Percentiles rank a stretch among this genome's conserved stretches.
These are phyloP conservation scores for Helminthosporium solani DNA, from an alignment of 2,329 filamentous ascomycete genomes.

Conservation along the genomic window DNA sequence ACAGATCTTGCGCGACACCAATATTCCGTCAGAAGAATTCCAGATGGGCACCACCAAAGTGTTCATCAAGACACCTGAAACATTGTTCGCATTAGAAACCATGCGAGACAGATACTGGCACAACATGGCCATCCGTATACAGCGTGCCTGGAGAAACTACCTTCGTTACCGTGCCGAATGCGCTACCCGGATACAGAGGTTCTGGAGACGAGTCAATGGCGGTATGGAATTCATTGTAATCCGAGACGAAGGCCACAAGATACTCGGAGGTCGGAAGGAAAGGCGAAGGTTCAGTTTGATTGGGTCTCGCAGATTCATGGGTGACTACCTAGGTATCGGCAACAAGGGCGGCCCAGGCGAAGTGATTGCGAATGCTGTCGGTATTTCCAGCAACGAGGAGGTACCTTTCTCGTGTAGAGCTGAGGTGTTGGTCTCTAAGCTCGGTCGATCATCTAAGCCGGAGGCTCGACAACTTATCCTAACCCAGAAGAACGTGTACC, in stretches of 20 bases:
- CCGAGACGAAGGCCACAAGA: slow-evolving; percentile 80
- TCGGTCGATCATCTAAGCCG: slow-evolving; percentile 92
- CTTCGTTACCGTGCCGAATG: slow-evolving; percentile 89
- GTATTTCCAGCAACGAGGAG: slow-evolving; percentile 70
- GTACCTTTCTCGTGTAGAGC: slow-evolving; percentile 88
- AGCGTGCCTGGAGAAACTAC: slow-evolving; percentile 96
- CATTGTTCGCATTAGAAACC: slow-evolving; percentile 90
- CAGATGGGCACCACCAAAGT: slow-evolving; percentile 96
- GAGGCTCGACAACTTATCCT: slow-evolving; percentile 82
- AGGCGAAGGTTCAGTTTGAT: slow-evolving; percentile 86
- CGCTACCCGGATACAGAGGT: slow-evolving; percentile 88
- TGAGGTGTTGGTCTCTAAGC: slow-evolving; percentile 88
- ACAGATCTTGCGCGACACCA: slow-evolving; percentile 94
- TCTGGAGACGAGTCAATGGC: slow-evolving; percentile 91
- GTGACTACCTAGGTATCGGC: slow-evolving; percentile 89
- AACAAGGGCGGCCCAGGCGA: slow-evolving; percentile 77
- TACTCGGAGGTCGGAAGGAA: slow-evolving; percentile 85
- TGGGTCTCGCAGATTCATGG: slow-evolving; percentile 87
- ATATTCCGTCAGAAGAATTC: slow-evolving; percentile 91
- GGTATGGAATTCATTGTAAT: slow-evolving; percentile 87
- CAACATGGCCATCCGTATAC: slow-evolving; percentile 98
- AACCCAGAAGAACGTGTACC: slow-evolving; percentile 83
- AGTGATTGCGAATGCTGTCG: slow-evolving; percentile 73
- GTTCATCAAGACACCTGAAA: slow-evolving; percentile 98
- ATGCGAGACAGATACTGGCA: slow-evolving; percentile 99